Percentiles rank a stretch among this genome's conserved stretches.
Conservation (phyloP, 768 basidiomycete genomes). For the Xerocomellus intermedius region DNA sequence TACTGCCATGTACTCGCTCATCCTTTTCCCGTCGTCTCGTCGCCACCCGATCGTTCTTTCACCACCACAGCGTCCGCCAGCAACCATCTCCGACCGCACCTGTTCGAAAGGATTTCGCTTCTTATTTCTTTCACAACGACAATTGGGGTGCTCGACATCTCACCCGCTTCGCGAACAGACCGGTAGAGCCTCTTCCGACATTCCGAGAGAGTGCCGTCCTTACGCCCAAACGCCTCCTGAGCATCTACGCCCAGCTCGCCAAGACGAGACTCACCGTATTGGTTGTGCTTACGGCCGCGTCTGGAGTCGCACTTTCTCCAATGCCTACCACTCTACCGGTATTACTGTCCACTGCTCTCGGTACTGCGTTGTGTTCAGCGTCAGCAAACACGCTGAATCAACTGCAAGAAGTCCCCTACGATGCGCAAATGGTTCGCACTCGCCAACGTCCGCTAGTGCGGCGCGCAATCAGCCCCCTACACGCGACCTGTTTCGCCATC, state of each 20-base stretch:
- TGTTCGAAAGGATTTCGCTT: conserved; percentile 37
- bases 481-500: conserved; percentile 78
- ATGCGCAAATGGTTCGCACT: conserved; percentile 95
- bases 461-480: conserved; percentile 77
- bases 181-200: conserved; percentile 17
- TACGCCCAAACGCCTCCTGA: conserved; percentile 52
- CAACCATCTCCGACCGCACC: conserved; percentile 1
- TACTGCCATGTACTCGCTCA: conserved; percentile 16
- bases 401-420: conserved; percentile 90
- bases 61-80: not conserved
- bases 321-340: conserved; percentile 80
- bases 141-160: conserved; percentile 42
- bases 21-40: conserved; percentile 9
- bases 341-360: conserved; percentile 81
- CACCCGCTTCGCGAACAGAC: conserved; percentile 11
- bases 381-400: conserved; percentile 96
- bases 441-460: conserved; percentile 84
- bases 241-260: conserved; percentile 76
- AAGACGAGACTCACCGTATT: conserved; percentile 83
- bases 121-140: conserved; percentile 65
- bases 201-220: conserved; percentile 43
- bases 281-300: conserved; percentile 86
- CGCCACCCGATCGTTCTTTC: conserved; percentile 8
- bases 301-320: conserved; percentile 91
- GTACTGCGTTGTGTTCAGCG: conserved; percentile 87